A percentile compares a stretch with the other conserved stretches of the same genome.
Evolutionary conservation across 495 filamentous ascomycete species (phyloP).

Genomic region (Neurospora cerealis): DNA sequence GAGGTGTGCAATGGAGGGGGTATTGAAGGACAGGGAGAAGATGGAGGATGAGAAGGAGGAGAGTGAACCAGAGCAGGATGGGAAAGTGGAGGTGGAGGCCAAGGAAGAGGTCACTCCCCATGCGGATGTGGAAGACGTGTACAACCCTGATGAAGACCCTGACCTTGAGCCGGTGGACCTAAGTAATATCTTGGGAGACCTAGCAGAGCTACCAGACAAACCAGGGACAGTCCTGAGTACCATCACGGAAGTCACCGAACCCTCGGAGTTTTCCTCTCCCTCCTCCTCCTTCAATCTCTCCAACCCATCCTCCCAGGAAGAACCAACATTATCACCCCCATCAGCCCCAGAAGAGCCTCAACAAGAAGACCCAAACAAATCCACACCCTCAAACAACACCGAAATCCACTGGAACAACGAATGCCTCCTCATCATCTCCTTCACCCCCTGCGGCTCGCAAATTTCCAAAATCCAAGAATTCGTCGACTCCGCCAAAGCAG

Average conservation of each 20-base stretch:
- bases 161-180: neutral
- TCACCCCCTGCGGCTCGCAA: constrained; percentile 19
- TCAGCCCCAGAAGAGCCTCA: neutral
- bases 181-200: neutral
- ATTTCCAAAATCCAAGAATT: constrained; percentile 28
- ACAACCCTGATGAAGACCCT: neutral
- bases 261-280: neutral
- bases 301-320: neutral
- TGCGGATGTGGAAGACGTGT: neutral
- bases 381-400: neutral
- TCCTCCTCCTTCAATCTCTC: neutral
- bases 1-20: constrained; percentile 26
- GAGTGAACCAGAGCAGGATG: too few relatives aligned
- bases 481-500: constrained; percentile 31
- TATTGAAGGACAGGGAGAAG: constrained; percentile 8
- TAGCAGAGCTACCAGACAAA: neutral
- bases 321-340: neutral
- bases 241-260: neutral
- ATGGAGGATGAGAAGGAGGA: neutral
- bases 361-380: neutral
- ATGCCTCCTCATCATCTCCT: constrained; percentile 28
- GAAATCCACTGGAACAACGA: constrained; percentile 26
- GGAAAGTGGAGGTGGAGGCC: neutral
- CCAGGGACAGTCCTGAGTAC: neutral
- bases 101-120: neutral